Percentiles rank a stretch among this genome's conserved stretches.
Conservation (phyloP, 176 grass and related monocot genomes). For the Carex cristatella region DNA sequence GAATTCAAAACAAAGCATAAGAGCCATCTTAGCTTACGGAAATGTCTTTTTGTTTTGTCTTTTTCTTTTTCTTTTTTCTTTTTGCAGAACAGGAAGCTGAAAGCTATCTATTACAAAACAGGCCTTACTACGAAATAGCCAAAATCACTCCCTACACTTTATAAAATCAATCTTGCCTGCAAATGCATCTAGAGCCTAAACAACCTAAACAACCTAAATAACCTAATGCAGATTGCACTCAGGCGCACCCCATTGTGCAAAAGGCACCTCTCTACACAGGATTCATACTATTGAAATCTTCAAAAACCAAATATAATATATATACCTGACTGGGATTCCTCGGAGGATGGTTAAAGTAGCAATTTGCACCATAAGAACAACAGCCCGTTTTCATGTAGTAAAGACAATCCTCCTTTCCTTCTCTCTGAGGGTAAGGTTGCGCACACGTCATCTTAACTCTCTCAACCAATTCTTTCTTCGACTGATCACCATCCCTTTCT, state of each 20-base stretch:
- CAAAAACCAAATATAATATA: not conserved
- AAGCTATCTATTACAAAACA: not conserved
- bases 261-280: not conserved
- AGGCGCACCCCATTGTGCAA: not conserved
- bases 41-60: not conserved
- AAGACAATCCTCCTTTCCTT: constrained; percentile 37
- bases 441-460: constrained; percentile 20
- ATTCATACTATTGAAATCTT: not conserved
- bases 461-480: not conserved
- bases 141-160: not conserved
- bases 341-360: constrained; percentile 42
- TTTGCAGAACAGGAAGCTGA: not conserved
- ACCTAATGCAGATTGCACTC: not conserved
- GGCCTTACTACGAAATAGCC: not conserved
- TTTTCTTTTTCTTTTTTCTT: not conserved
- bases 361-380: constrained; percentile 34
- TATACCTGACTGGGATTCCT: constrained; percentile 15
- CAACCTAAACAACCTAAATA: not conserved
- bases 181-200: not conserved
- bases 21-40: not conserved
- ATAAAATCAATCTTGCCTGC: not conserved
- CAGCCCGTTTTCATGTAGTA: constrained; percentile 41
- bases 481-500: not conserved
- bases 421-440: constrained; percentile 40
- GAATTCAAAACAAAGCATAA: not conserved